Base-by-base conservation (phyloP, 352 stramenopile genomes). In the Phytophthora meadii region DNA sequence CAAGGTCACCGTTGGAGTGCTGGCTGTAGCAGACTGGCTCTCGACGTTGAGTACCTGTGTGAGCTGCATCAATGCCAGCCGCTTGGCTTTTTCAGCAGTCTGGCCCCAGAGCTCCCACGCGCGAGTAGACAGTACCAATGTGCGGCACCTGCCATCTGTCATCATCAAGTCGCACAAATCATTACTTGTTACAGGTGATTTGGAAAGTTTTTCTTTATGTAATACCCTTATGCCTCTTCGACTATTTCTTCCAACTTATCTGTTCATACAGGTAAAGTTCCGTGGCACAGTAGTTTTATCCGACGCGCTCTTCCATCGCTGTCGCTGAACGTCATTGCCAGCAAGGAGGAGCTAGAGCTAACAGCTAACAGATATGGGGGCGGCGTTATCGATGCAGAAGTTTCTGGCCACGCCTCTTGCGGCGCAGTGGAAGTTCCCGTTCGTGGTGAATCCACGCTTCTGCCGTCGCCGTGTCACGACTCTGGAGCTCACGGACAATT, bases 361-460 rank as follows among this genome's bases (percentile, higher is more conserved):
- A 22, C 22, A 22, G 22, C 22, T 22, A 22, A 22, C 25, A 17
- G 15, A 15, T 60, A 77, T 77, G 69, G 56, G 63, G 24, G 36
- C 54, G 1, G 49, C 56, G 4, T 25, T 78, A 24, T 76, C 68
- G 37, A 74, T 69, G 53, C 46, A 78, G 53, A 73, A 72, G 53
- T 74, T 77, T 45, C 55, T 83, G 46, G 55, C 58, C 10, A 70
- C 62, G 34, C 71, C 72, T 22, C 63, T 83, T 24, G 41, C 54
- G 14, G 52, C 68, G 58, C 75, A 83, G 54, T 77, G 65, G 68
- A 74, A 77, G 47, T 83, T 81, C 53, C 75, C 75, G 42, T 79
- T 77, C 56, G 63, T 72, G 34, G 68, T 83, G 12, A 80, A 72
- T 58, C 72, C 61, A 17, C 74, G 75, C 50, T 83, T 83, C 52